Evolutionary conservation across 129 eudicot species (phyloP), one percentile per base, ranked within the genome.

Genomic region (Scalesia atractyloides): DNA sequence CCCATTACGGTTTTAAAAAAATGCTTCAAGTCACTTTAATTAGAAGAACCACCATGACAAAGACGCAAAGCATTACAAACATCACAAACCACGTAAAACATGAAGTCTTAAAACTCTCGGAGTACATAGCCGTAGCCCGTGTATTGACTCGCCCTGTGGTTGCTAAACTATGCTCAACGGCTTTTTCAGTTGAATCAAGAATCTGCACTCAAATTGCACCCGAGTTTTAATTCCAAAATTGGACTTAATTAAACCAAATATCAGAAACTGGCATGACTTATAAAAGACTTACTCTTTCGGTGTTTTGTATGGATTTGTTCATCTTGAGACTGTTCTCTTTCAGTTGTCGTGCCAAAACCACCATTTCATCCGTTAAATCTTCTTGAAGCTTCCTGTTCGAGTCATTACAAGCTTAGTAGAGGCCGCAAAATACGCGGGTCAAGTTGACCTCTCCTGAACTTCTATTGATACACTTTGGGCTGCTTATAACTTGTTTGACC

Each of bases 281-380:
- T 8, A 22, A 73, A 12, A 12, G 24, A 65, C 87, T 86, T 82
- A 88, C 97, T 77, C 86, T 87, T 69, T 94, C 98, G 1, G 98
- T 87, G 74, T 87, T 79, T 67, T 83, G 79, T 36, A 94, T 65
- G 43, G 98, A 94, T 54, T 82, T 89, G 71, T 73, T 88, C 93
- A 94, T 94, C 84, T 82, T 51, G 24, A 86, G 87, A 83, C 97
- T 90, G 70, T 88, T 84, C 84, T 94, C 98, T 79, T 94, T 94
- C 8, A 94, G 93, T 67, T 90, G 91, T n/a, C 80, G 89, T 30
- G 98, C 98, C 75, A 94, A 86, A 11, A 48, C 83, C 60, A 94
- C 98, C 97, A 94, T 90, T 84, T 90, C 98, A 80, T 94, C 96
- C 1, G 98, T 90, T 86, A 94, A 86, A 81, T 94, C 96, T 67